phyloP scores from a whole-genome alignment of 768 basidiomycete species.

The Cystofilobasidium capitatum region DNA sequence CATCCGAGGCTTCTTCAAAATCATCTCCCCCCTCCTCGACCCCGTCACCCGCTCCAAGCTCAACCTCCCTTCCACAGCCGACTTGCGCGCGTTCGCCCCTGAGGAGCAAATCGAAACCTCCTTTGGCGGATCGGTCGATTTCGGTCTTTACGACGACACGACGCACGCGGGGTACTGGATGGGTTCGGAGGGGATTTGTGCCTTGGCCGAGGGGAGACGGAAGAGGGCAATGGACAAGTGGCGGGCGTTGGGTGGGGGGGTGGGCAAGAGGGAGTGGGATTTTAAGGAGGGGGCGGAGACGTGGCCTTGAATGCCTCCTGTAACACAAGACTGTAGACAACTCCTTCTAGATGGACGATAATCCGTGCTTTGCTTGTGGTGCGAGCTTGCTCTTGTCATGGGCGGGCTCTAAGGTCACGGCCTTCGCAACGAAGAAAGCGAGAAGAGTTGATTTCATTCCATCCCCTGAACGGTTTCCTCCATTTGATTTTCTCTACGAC shows the following conservation, averaged over 20 bases:
- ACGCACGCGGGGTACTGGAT: conserved; percentile 18
- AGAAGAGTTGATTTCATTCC: too few relatives aligned
- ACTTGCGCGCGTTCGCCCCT: conserved; percentile 6
- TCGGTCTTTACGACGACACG: not conserved
- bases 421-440: too few relatives aligned
- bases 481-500: not conserved
- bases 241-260: conserved; percentile 10
- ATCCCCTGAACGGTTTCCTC: too few relatives aligned
- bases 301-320: too few relatives aligned
- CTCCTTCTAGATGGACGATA: too few relatives aligned
- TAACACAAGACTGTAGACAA: too few relatives aligned
- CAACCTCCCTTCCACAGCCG: conserved; percentile 14
- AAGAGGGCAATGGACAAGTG: conserved; percentile 18
- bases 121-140: conserved; percentile 17
- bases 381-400: too few relatives aligned
- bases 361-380: too few relatives aligned
- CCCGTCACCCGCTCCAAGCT: conserved; percentile 24
- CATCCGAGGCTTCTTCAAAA: conserved; percentile 15
- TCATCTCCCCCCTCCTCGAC: conserved; percentile 23
- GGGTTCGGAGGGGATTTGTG: conserved; percentile 5
- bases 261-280: conserved; percentile 25
- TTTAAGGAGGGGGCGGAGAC: conserved; percentile 24
- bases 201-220: conserved; percentile 8
- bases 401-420: too few relatives aligned
- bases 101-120: conserved; percentile 12